Conservation (phyloP, 306 rosid genomes). For the Malus fusca region DNA sequence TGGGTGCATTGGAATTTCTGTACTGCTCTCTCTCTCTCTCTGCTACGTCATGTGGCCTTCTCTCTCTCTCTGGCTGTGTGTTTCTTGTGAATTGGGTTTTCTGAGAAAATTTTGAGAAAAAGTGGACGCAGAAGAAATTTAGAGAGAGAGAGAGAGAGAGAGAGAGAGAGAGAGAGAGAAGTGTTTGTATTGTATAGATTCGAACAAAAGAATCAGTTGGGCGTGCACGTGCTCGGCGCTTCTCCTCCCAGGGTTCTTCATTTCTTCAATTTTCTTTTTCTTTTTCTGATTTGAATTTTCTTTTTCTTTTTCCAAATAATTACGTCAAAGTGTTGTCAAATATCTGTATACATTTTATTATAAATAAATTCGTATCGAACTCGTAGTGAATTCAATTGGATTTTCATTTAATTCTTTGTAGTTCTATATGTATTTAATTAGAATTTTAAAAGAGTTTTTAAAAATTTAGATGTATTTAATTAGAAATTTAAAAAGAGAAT, state of each 20-base stretch:
- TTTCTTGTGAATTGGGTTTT: not conserved
- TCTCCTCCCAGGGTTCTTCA: not conserved
- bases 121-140: not conserved
- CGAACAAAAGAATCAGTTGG: not conserved
- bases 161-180: not conserved
- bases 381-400: too few relatives aligned
- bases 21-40: constrained; percentile 11
- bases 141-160: not conserved
- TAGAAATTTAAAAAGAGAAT: too few relatives aligned
- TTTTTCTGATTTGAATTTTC: not conserved
- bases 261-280: not conserved
- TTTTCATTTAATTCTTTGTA: too few relatives aligned
- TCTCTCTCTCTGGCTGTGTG: not conserved
- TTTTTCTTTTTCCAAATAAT: not conserved
- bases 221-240: not conserved
- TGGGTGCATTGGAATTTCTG: constrained; percentile 58
- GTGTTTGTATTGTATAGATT: not conserved
- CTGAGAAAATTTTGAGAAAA: not conserved
- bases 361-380: not conserved
- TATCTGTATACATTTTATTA: not conserved
- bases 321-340: not conserved
- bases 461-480: too few relatives aligned
- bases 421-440: too few relatives aligned
- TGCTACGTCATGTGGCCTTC: not conserved
- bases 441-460: too few relatives aligned